phyloP scores from a whole-genome alignment of 2,329 filamentous ascomycete genomes.

The Colletotrichum lini region DNA sequence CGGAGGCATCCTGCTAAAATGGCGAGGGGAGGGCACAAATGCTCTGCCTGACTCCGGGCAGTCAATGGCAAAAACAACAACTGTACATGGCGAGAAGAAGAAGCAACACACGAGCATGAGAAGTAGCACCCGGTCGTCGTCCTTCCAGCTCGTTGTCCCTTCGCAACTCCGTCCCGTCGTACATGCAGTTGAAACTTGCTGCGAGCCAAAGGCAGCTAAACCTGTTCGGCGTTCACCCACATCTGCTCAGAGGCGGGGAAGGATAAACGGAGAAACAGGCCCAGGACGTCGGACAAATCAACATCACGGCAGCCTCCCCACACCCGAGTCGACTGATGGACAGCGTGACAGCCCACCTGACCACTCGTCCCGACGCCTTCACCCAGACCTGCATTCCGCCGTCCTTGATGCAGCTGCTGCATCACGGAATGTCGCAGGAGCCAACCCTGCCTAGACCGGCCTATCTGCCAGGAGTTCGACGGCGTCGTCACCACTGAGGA shows the following conservation, averaged over 20 bases:
- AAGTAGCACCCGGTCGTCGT: not conserved
- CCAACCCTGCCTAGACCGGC: constrained; percentile 22
- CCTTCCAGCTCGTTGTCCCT: constrained; percentile 13
- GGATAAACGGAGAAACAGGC: constrained; percentile 28
- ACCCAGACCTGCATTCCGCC: constrained; percentile 23
- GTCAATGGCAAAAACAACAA: not conserved
- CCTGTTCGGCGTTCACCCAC: constrained; percentile 31
- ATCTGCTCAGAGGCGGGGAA: constrained; percentile 29
- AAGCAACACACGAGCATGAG: not conserved
- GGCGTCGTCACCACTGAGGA: constrained; percentile 4
- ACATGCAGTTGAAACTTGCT: constrained; percentile 32
- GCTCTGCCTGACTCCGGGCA: not conserved
- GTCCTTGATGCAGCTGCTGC: constrained; percentile 30
- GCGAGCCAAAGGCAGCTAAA: constrained; percentile 36
- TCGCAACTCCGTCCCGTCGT: constrained; percentile 14
- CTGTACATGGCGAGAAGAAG: not conserved
- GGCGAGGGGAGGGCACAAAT: not conserved
- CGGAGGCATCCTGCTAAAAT: not conserved
- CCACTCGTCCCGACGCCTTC: constrained; percentile 19
- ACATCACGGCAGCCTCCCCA: constrained; percentile 30
- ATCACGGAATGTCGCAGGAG: constrained; percentile 31
- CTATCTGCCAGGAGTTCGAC: constrained; percentile 1
- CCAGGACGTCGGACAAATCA: constrained; percentile 27
- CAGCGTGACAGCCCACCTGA: constrained; percentile 28
- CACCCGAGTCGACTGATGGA: constrained; percentile 25